A percentile compares a stretch with the other conserved stretches of the same genome.
Evolutionary conservation across 495 filamentous ascomycete species (phyloP).

Genomic region (Penicillium paradoxum): DNA sequence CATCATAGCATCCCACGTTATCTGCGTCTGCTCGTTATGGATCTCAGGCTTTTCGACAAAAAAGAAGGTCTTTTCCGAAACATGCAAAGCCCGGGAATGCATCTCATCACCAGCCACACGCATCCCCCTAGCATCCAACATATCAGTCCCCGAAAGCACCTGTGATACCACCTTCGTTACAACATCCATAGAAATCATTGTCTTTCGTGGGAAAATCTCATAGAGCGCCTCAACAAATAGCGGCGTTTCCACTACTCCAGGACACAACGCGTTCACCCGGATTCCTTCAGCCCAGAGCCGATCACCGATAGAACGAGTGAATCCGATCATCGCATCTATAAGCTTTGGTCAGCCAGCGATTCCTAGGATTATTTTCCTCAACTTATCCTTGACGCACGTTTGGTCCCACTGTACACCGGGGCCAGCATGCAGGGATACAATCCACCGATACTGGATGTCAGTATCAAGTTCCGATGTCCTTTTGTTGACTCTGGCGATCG

Average conservation of each 20-base stretch:
- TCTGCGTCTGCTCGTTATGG: not conserved
- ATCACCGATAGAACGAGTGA: conserved; percentile 12
- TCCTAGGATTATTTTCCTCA: not conserved
- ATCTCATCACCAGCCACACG: conserved; percentile 6
- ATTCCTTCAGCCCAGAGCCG: conserved; percentile 14
- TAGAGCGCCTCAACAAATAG: conserved; percentile 3
- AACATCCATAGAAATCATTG: conserved; percentile 7
- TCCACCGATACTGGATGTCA: conserved; percentile 19
- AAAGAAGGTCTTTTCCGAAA: conserved; percentile 11
- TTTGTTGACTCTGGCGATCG: conserved; percentile 8
- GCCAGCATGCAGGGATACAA: conserved; percentile 15
- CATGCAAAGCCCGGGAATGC: conserved; percentile 10
- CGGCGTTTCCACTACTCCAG: conserved; percentile 13
- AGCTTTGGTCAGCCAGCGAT: not conserved
- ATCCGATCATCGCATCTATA: conserved; percentile 16
- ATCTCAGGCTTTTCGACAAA: conserved; percentile 13
- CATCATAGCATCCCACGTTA: conserved; percentile 5
- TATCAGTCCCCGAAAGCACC: conserved; percentile 7
- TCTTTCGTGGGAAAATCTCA: conserved; percentile 3
- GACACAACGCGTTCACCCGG: conserved; percentile 20
- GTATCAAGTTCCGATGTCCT: conserved; percentile 8
- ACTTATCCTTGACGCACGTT: conserved; percentile 9
- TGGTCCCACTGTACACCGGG: conserved; percentile 14
- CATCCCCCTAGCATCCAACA: conserved; percentile 12
- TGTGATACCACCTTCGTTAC: conserved; percentile 6